These are phyloP conservation scores for Colletotrichum sp. DNA, from an alignment of 2,329 filamentous ascomycete species.

Conservation along the genomic window DNA sequence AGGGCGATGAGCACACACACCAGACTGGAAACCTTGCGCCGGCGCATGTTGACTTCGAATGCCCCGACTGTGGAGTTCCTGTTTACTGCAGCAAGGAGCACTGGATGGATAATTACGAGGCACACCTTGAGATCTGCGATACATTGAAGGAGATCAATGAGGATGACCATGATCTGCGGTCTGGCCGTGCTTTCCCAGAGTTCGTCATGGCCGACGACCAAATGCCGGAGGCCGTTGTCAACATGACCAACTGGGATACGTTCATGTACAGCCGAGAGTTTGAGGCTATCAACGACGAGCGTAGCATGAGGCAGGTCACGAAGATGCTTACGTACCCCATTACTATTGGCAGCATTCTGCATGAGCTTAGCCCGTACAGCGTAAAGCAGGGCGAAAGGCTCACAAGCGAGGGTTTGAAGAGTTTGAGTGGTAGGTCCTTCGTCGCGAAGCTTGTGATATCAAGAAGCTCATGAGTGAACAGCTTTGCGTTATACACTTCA, in stretches of 20 bases:
- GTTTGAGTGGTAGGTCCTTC: conserved; percentile 77
- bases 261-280: conserved; percentile 93
- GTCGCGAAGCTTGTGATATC: neutral
- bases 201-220: conserved; percentile 90
- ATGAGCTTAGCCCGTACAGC: conserved; percentile 93
- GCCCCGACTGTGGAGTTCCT: conserved; percentile 93
- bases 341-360: conserved; percentile 88
- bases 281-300: conserved; percentile 87
- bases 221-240: conserved; percentile 90
- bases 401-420: conserved; percentile 90
- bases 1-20: conserved; percentile 65
- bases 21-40: conserved; percentile 66
- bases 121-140: conserved; percentile 91
- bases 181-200: conserved; percentile 90
- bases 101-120: conserved; percentile 95
- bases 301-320: conserved; percentile 91
- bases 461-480: conserved; percentile 35
- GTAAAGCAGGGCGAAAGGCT: conserved; percentile 77
- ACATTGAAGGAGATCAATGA: conserved; percentile 93
- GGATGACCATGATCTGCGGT: conserved; percentile 93
- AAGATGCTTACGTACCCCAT: conserved; percentile 91
- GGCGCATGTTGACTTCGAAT: conserved; percentile 89
- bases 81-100: conserved; percentile 94
- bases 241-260: conserved; percentile 99
- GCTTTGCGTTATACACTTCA: conserved; percentile 94